Conservation (phyloP, 805 yeast species). For the Hanseniaspora pseudoguilliermondii region DNA sequence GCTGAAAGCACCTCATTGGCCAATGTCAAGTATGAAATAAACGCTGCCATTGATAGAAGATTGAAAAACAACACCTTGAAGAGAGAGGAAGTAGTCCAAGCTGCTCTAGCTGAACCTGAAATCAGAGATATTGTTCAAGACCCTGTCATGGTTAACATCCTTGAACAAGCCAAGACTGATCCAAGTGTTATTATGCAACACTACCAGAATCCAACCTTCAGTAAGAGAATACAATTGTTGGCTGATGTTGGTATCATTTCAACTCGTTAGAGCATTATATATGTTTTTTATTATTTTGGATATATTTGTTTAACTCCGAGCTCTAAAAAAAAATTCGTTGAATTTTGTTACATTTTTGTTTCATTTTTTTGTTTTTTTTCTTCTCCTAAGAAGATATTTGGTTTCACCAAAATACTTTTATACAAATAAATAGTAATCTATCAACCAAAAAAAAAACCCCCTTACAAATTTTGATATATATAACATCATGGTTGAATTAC, state of each 20-base stretch:
- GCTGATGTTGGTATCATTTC: slow-evolving; percentile 96
- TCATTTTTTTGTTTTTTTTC: too few species aligned
- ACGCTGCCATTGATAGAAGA: slow-evolving; percentile 46
- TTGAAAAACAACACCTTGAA: slow-evolving; percentile 50
- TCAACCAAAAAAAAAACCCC: too few species aligned
- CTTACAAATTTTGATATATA: neutral
- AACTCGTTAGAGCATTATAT: slow-evolving; percentile 31
- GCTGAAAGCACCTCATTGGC: neutral
- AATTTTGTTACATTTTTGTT: neutral
- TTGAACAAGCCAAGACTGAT: slow-evolving; percentile 84
- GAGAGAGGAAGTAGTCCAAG: slow-evolving; percentile 83
- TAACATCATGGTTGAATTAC: neutral
- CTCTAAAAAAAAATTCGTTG: neutral
- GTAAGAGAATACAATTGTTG: slow-evolving; percentile 73
- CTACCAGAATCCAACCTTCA: slow-evolving; percentile 90
- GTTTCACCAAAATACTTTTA: too few species aligned
- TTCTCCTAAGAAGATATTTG: too few species aligned
- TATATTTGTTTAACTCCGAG: too few species aligned
- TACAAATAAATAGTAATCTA: too few species aligned
- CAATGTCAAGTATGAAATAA: slow-evolving; percentile 47
- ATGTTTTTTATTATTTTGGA: neutral
- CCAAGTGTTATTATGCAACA: slow-evolving; percentile 97
- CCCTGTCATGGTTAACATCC: slow-evolving; percentile 90
- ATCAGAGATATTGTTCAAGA: slow-evolving; percentile 78
- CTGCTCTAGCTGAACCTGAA: slow-evolving; percentile 90